phyloP scores from a whole-genome alignment of 306 rosid genomes.

The Inga oerstediana region DNA sequence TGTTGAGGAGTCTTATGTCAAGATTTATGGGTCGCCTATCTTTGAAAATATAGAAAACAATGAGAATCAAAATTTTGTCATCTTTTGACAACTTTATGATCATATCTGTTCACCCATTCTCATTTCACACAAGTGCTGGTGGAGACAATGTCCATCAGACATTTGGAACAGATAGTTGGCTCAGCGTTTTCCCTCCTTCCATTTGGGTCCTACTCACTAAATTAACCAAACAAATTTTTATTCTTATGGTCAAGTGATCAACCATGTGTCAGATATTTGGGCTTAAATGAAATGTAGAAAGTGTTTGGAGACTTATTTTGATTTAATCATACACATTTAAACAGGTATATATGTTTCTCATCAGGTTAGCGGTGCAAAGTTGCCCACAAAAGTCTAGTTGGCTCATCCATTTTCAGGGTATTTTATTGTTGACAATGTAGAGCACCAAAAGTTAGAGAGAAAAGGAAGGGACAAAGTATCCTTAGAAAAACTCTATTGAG shows the following conservation, averaged over 20 bases:
- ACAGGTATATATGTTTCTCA: background rate
- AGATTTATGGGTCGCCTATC: slow-evolving; percentile 9
- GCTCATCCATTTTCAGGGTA: background rate
- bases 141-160: background rate
- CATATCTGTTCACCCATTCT: slow-evolving; percentile 14
- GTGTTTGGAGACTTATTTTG: background rate
- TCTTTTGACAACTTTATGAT: slow-evolving; percentile 21
- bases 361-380: background rate
- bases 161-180: background rate
- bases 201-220: background rate
- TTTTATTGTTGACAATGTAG: background rate
- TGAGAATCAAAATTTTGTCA: slow-evolving; percentile 9
- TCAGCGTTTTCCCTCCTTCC: too few species aligned
- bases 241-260: background rate
- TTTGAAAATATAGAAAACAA: slow-evolving; percentile 11
- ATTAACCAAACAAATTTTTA: background rate
- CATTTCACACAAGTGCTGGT: background rate
- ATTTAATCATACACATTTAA: background rate
- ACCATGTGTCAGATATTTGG: background rate
- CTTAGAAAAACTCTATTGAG: background rate
- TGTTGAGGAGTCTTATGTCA: slow-evolving; percentile 21
- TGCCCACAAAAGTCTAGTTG: background rate
- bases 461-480: background rate
- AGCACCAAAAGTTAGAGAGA: background rate
- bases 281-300: background rate